These are phyloP conservation scores for Anthracocystis setariae DNA, from an alignment of 1,284 basidiomycete species.

Conservation along the genomic window DNA sequence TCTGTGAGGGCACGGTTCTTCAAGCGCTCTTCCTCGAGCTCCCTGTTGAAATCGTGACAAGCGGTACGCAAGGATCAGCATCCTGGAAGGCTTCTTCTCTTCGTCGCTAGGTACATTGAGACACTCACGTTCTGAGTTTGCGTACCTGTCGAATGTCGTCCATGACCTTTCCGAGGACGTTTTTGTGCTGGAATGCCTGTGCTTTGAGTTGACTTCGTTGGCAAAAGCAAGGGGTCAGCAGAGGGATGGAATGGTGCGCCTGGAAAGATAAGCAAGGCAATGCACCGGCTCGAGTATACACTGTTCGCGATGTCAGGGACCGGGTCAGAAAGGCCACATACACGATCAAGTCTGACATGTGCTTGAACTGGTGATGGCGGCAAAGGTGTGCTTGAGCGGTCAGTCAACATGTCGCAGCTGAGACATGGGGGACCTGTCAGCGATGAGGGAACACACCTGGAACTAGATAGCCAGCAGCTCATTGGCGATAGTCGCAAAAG, in stretches of 20 bases:
- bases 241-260: too few relatives aligned
- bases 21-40: constrained; percentile 8
- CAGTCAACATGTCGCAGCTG: neutral
- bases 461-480: constrained; percentile 25
- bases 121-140: constrained; percentile 15
- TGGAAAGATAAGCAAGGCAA: too few relatives aligned
- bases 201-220: constrained; percentile 30
- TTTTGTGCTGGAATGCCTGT: constrained; percentile 25
- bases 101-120: too few relatives aligned
- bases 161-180: constrained; percentile 27
- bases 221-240: neutral
- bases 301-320: too few relatives aligned
- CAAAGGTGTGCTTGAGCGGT: neutral
- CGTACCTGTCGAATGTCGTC: constrained; percentile 16
- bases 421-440: neutral
- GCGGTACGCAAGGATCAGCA: neutral
- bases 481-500: too few relatives aligned
- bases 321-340: constrained; percentile 1
- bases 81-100: too few relatives aligned
- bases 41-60: constrained; percentile 17
- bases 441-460: constrained; percentile 20
- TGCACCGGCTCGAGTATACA: too few relatives aligned
- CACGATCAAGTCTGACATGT: constrained; percentile 38
- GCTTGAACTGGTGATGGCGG: constrained; percentile 20
- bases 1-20: constrained; percentile 24